Evolutionary conservation across 2,329 filamentous ascomycete species (phyloP).

Genomic region (Teratosphaeria viscida): DNA sequence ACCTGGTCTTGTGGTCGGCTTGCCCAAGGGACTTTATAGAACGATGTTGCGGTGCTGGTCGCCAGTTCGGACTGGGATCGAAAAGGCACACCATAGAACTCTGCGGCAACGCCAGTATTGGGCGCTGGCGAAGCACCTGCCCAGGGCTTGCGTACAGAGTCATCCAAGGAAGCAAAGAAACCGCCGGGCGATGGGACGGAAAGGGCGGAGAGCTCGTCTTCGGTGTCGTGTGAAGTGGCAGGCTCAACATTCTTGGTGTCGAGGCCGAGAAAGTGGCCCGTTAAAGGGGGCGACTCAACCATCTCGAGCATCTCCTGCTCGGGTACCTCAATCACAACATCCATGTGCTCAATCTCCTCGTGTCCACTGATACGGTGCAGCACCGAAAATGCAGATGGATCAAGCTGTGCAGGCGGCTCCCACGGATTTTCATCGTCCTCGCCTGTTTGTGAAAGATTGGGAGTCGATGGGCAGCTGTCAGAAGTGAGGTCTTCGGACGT

Average conservation of each 20-base stretch:
- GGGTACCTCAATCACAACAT: constrained; percentile 32
- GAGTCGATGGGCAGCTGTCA: constrained; percentile 76
- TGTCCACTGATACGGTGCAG: constrained; percentile 61
- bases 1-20: constrained; percentile 34
- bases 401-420: constrained; percentile 50
- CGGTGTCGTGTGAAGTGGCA: constrained; percentile 45
- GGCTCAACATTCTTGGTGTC: constrained; percentile 18
- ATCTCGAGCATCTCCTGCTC: constrained; percentile 55
- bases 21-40: constrained; percentile 74
- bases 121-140: constrained; percentile 52
- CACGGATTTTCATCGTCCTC: constrained; percentile 50
- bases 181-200: constrained; percentile 81
- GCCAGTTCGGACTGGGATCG: constrained; percentile 46
- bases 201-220: constrained; percentile 53
- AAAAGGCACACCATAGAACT: constrained; percentile 84
- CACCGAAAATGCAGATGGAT: constrained; percentile 70
- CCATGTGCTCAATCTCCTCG: constrained; percentile 17
- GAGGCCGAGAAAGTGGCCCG: constrained; percentile 32
- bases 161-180: constrained; percentile 79
- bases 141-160: constrained; percentile 67
- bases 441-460: constrained; percentile 50
- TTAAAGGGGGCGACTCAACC: constrained; percentile 34
- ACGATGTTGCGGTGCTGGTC: constrained; percentile 80
- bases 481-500: constrained; percentile 78
- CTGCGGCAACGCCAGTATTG: constrained; percentile 82